Base-by-base conservation (phyloP, 2,329 filamentous ascomycete species). In the Verticillium tricorpus region DNA sequence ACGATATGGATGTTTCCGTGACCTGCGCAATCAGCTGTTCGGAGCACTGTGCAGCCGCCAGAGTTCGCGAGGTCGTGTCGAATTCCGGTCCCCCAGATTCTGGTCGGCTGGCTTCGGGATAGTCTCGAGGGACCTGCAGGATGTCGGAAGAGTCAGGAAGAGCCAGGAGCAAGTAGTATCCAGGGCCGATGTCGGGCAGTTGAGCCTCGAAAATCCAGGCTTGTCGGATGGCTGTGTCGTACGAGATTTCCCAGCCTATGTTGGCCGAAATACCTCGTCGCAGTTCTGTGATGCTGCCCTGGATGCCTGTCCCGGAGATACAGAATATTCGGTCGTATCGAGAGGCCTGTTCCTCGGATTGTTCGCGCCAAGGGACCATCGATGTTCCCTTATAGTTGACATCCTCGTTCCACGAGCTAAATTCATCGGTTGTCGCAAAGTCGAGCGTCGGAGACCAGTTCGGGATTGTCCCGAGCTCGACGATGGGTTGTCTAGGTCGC, bases 221-320 rank as follows among this genome's bases (percentile, higher is more conserved):
- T 57, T 80, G 76, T 58, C 78, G 81, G 35, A 85, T 78, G 2
- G 78, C 76, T 7, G 76, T 75, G 8, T 74, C 76, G 54, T 79
- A 82, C 25, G 84, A 81, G 12, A 87, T 76, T 25, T 86, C 82
- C 5, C 86, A 68, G 1, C 84, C 86, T 66, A 91, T 85, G 61
- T 83, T 85, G 19, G 89, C 91, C 68, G 90, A 85, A 32, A 91
- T 76, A 4, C 91, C 91, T 72, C 86, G 80, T 64, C 89, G 84
- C 64, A 91, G 80, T 69, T 94, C 89, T 3, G 85, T 85, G 28
- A 94, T 77, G 8, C 83, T 82, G 11, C 89, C 89, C 34, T 80
- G 82, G 1, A 77, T 74, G 0, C 87, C 87, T 66, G 85, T 85
- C 0, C 89, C 87, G 22, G 87, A 88, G 54, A 87, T 88, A 25